Percentiles rank a stretch among this genome's conserved stretches.
phyloP scores from a whole-genome alignment of 768 basidiomycete species.

The Collybiopsis luxurians region DNA sequence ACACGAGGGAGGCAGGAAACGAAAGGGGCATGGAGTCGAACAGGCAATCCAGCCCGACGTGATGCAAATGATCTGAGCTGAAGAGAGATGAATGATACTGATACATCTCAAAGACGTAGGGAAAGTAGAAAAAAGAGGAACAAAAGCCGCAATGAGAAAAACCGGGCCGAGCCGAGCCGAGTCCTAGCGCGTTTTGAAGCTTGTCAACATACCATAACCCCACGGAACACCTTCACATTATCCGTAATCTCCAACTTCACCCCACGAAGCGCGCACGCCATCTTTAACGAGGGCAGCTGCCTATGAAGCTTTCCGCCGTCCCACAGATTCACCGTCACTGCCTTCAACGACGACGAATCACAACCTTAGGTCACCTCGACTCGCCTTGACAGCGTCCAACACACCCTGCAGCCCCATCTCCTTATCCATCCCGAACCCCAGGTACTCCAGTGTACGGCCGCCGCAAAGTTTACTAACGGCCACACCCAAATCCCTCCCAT shows the following conservation, averaged over 20 bases:
- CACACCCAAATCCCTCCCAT: neutral
- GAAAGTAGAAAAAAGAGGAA: no score
- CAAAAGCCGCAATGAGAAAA: no score
- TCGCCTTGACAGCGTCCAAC: conserved; percentile 49
- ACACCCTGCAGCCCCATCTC: conserved; percentile 52
- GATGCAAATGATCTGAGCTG: no score
- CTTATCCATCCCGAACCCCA: conserved; percentile 60
- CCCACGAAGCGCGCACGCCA: conserved; percentile 62
- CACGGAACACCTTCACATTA: conserved; percentile 53
- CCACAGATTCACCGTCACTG: conserved; percentile 55
- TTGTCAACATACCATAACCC: conserved; percentile 25
- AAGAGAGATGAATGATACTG: no score
- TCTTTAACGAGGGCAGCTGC: conserved; percentile 52
- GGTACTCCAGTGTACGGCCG: conserved; percentile 31
- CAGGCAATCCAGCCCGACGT: no score
- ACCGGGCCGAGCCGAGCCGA: no score
- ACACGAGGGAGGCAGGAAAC: no score
- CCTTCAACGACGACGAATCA: conserved; percentile 33
- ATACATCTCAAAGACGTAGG: no score
- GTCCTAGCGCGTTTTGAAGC: no score
- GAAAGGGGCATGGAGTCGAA: no score
- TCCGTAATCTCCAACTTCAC: conserved; percentile 50
- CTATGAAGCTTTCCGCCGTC: conserved; percentile 47
- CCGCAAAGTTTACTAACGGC: neutral
- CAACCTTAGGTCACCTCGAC: neutral